Evolutionary conservation across 1,284 basidiomycete species (phyloP).

Genomic region (Gomphus bonarii): DNA sequence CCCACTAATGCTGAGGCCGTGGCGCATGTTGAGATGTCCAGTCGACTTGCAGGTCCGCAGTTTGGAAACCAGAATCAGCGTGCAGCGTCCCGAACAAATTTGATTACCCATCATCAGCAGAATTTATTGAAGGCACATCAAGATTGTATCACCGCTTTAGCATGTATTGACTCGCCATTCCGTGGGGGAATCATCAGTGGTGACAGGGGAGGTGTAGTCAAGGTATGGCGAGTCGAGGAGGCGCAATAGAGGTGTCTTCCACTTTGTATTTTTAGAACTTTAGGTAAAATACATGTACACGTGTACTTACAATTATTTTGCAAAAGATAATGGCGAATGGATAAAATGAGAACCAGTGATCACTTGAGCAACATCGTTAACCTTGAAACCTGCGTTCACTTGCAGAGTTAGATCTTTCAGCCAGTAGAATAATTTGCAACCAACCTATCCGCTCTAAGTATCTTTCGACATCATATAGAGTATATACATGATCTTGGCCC

Average conservation of each 20-base stretch:
- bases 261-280: slow-evolving; percentile 1
- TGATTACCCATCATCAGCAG: slow-evolving; percentile 74
- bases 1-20: slow-evolving; percentile 5
- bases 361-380: too few relatives aligned
- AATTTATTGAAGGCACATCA: slow-evolving; percentile 69
- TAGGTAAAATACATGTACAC: too few relatives aligned
- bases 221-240: slow-evolving; percentile 68
- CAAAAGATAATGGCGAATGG: too few relatives aligned
- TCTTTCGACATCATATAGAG: too few relatives aligned
- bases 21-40: slow-evolving; percentile 46
- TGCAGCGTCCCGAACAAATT: slow-evolving; percentile 60
- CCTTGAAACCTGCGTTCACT: too few relatives aligned
- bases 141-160: slow-evolving; percentile 73
- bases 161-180: slow-evolving; percentile 81
- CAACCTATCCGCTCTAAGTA: too few relatives aligned
- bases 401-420: too few relatives aligned
- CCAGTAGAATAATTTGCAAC: too few relatives aligned
- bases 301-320: too few relatives aligned
- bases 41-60: slow-evolving; percentile 19
- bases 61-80: slow-evolving; percentile 45
- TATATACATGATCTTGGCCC: too few relatives aligned
- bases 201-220: slow-evolving; percentile 71
- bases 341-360: too few relatives aligned
- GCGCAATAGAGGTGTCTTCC: not conserved
- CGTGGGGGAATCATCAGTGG: slow-evolving; percentile 79